These are phyloP conservation scores for Sporothrix curviconia DNA, from an alignment of 2,329 filamentous ascomycete genomes.

Conservation along the genomic window DNA sequence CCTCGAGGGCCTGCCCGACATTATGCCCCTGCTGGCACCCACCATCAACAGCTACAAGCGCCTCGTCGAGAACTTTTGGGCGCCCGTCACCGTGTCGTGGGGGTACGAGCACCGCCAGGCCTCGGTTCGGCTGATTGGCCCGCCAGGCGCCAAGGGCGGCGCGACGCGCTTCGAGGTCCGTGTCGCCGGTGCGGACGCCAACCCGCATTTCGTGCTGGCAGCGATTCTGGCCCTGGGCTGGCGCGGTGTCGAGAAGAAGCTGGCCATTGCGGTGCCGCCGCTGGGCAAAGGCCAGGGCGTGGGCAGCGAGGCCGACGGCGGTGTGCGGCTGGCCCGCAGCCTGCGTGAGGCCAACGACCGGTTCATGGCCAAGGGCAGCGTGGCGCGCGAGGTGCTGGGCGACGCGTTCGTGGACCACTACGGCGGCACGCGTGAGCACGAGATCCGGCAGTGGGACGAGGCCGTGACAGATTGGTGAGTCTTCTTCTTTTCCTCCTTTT, in stretches of 20 bases:
- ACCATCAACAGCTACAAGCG: slow-evolving; percentile 98
- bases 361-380: slow-evolving; percentile 71
- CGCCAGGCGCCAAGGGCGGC: slow-evolving; percentile 75
- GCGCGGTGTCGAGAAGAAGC: slow-evolving; percentile 86
- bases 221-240: slow-evolving; percentile 84
- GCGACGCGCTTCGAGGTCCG: slow-evolving; percentile 90
- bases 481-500: neutral
- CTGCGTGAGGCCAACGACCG: slow-evolving; percentile 75
- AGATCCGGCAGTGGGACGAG: slow-evolving; percentile 86
- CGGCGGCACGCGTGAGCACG: slow-evolving; percentile 85
- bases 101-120: slow-evolving; percentile 91
- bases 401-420: slow-evolving; percentile 96
- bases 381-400: slow-evolving; percentile 90
- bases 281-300: slow-evolving; percentile 80
- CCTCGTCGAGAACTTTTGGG: slow-evolving; percentile 98
- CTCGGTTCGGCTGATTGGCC: slow-evolving; percentile 81
- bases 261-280: slow-evolving; percentile 74
- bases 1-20: slow-evolving; percentile 79
- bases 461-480: slow-evolving; percentile 94
- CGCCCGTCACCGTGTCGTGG: slow-evolving; percentile 95
- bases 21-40: slow-evolving; percentile 92
- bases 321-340: slow-evolving; percentile 72
- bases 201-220: slow-evolving; percentile 79
- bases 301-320: slow-evolving; percentile 63
- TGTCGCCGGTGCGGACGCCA: slow-evolving; percentile 89